Evolutionary conservation across 768 basidiomycete species (phyloP), one percentile per base, ranked within the genome.

Genomic region (Obba rivulosa): DNA sequence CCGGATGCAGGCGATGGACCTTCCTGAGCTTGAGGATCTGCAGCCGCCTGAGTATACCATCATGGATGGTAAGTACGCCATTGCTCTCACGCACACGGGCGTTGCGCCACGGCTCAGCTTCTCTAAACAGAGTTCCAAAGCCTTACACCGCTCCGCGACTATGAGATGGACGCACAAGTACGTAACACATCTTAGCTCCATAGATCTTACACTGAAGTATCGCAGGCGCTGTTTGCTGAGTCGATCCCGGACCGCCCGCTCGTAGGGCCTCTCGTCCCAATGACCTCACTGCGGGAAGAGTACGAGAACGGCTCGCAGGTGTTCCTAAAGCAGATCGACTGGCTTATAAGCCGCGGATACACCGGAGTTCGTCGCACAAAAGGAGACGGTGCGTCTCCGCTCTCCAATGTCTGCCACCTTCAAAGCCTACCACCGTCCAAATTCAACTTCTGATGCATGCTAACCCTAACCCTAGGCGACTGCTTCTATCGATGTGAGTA

Each of bases 401-500:
- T 48, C 22, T 45, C 36, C 49, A 31, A 50, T 28, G 17, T 8
- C 41, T 3, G n/a, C 43, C 35, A 34, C 1, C 24, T 28, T 18
- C 39, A 39, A 18, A 25, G 13, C 1, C 22, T 4, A 25, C 7
- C 3, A 13, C 23, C 21, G 41, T 10, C 11, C 4, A n/a, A 18
- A 23, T 45, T 16, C 21, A 8, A 8, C 17, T 40, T 43, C 7
- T 11, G 25, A 17, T 43, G 10, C 17, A n/a, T 34, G 13, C 34
- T 17, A 24, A 34, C 16, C 18, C 7, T 43, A 23, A 36, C 9
- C 42, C 43, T 38, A 81, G 92, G 93, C 0, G 88, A 89, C 63
- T 95, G 93, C 62, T 95, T 94, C 66, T 96, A 94, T 64, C 76
- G 92, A 75, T 85, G 89, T 89, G 62, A 74, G 68, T 62, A 48